Evolutionary conservation across 2,329 filamentous ascomycete genomes (phyloP), one percentile per base, ranked within the genome.

Genomic region (Neonectria coccinea): DNA sequence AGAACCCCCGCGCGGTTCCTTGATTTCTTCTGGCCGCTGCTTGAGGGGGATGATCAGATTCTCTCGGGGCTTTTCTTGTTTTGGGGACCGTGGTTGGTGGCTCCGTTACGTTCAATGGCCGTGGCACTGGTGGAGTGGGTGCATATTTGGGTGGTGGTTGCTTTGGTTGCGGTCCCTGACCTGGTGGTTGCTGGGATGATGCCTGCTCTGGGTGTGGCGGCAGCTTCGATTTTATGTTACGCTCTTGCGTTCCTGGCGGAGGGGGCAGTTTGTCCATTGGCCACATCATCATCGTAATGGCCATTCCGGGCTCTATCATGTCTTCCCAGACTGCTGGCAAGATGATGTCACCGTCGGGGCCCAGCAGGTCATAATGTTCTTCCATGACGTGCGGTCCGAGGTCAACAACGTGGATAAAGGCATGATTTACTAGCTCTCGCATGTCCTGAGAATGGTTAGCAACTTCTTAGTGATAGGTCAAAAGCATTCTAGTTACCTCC

Each of bases 351-450:
- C 90, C 90, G 70, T 92, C 88, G 3, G 92, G 91, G 0, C 91
- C 91, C 55, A 92, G 84, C 45, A 95, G 80, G 76, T 95, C 92
- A 77, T 93, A 95, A 73, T 92, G 90, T 1, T 22, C 22, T 4
- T 22, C 22, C 4, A 22, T 22, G 22, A 22, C 22, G 3, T 22
- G 22, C 22, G 22, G 22, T 22, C 4, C 91, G 57, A 94, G 88
- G 12, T 89, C 81, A 47, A 93, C 91, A 55, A 94, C 89, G 68
- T 93, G 90, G 11, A 89, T 75, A 75, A 95, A 94, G 20, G 92
- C 92, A 80, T 94, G 91, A 73, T 90, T 91, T 75, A 94, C 93
- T 36, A 95, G 84, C 41, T 92, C 89, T 76, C 94, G 91, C 91
- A 94, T 94, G n/a, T 91, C 91, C 90, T 93, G 71, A 4, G 12